Evolutionary conservation across 148 eudicot genomes (phyloP), one percentile per base, ranked within the genome.

Genomic region (Camellia japonica): DNA sequence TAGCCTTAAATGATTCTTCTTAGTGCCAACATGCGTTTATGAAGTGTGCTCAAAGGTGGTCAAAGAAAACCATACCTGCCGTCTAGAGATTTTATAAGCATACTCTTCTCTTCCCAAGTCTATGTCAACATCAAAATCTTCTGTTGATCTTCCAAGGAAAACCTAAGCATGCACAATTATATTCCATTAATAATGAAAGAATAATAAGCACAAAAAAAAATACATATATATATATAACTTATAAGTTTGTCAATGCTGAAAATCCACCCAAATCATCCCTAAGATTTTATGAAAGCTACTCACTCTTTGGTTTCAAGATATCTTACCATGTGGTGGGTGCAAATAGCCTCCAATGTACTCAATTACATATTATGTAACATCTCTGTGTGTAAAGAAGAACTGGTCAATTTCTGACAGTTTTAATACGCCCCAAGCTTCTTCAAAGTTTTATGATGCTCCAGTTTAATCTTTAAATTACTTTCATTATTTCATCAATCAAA

Each of bases 81-180:
- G 88, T 73, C 97, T 87, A 71, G 97, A 92, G 69, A 92, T 87
- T 83, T 83, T 92, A 78, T 83, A 88, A 47, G 88, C 87, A 77
- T 79, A 81, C 20, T 88, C 88, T 86, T 89, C 92, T 82, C 88
- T 89, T 47, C 90, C 88, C 81, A 92, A 81, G 88, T 92, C 93
- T 79, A 92, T 89, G 80, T 92, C 97, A 83, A 90, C 91, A 81
- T 49, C 13, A 73, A 81, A 69, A 82, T 84, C 93, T 73, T 83
- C 88, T 23, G 97, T 87, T 46, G 84, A 87, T 84, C 97, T 87
- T 61, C 97, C 93, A 52, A 92, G 82, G 82, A 90, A 80, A 64
- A 92, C 91, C 97, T 92, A 80, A 82, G 80, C 58, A 15, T 52
- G 30, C 47, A 60, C 11, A 79, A 65, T 4, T 18, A 60, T 12